Evolutionary conservation across 2,329 filamentous ascomycete species (phyloP), one percentile per base, ranked within the genome.

Genomic region (Ambrosiella beaveri): DNA sequence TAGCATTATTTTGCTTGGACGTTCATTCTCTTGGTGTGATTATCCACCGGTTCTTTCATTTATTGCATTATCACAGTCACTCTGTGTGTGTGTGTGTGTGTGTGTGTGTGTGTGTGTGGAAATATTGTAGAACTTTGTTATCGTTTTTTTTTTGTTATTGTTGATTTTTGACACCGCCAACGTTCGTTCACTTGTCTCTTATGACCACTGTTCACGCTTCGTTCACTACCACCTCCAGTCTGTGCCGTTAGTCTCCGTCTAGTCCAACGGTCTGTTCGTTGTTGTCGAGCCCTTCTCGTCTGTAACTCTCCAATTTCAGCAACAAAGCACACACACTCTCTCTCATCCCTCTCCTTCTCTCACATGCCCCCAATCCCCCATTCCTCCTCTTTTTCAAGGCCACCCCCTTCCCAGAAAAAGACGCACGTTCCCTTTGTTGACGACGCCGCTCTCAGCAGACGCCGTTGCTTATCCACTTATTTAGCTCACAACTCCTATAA

Each of bases 391-490:
- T 27, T 51, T 51, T 13, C 47, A 27, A 13, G 49, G 17, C 13
- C 27, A 15, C 19, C 38, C 39, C 52, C 52, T 54, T 41, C 39
- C 15, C 38, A 54, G 49, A 40, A 54, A 41, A 54, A 39, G 13
- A 54, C 52, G 52, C 52, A 54, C 52, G 52, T 54, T 38, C 52
- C 52, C 52, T 54, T 27, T 54, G 52, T 54, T 54, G 52, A 54
- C 15, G 52, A 54, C 52, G 52, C 52, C 52, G 52, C 52, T 54
- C 39, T n/a, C 39, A 41, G 17, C 52, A 54, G 19, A 38, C 38
- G 37, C 17, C 38, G 38, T 53, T n/a, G 51, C 15, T 19, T 41
- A 54, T 41, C 27, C 39, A 19, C 52, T 54, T 38, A 54, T 54
- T 54, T 54, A 41, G 37, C 52, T 54, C 27, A 27, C 39, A 39